Base-by-base conservation (phyloP, 2,329 filamentous ascomycete genomes). In the Cladobotryum mycophilum region DNA sequence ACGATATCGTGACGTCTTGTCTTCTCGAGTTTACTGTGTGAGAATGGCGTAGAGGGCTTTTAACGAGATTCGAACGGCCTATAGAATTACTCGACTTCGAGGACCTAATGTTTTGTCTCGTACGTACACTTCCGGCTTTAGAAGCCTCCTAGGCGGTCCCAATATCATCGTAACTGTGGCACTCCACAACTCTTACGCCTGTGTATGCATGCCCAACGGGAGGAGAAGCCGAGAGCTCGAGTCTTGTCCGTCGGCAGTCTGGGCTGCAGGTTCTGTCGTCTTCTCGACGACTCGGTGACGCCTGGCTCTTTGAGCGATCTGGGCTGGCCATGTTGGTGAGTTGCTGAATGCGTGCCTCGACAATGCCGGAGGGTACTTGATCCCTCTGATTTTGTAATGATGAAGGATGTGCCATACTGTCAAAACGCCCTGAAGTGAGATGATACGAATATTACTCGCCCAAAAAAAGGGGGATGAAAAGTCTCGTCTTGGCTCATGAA, bases 311-410 rank as follows among this genome's bases (percentile, higher is more conserved):
- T 5, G 37, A 34, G 17, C 41, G 30, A 20, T 55, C 49, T 35
- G 57, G 44, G 35, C 56, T 54, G 6, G 54, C 56, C 3, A 63
- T 55, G 3, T 54, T 60, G 18, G 57, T 58, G 33, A 67, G 56
- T 34, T 61, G 60, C 37, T 59, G 61, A 45, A 66, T 61, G 35
- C 64, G 65, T 25, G 61, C 53, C 20, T 57, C 48, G 18, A 67
- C 63, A 35, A 64, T 60, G 17, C 63, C 64, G 2, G 55, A 49
- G 5, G 60, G 62, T 43, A 63, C 52, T 36, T 53, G 37, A 46
- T 54, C 53, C 11, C 57, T 45, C 2, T 35, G 54, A 40, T 41
- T 56, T 35, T 47, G 55, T 25, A 52, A 46, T 7, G 41, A 49
- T 49, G 41, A 35, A 41, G 46, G 48, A 53, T 52, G 44, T 53